These are phyloP conservation scores for Fusarium robinianum DNA, from an alignment of 2,329 filamentous ascomycete genomes.

Conservation along the genomic window DNA sequence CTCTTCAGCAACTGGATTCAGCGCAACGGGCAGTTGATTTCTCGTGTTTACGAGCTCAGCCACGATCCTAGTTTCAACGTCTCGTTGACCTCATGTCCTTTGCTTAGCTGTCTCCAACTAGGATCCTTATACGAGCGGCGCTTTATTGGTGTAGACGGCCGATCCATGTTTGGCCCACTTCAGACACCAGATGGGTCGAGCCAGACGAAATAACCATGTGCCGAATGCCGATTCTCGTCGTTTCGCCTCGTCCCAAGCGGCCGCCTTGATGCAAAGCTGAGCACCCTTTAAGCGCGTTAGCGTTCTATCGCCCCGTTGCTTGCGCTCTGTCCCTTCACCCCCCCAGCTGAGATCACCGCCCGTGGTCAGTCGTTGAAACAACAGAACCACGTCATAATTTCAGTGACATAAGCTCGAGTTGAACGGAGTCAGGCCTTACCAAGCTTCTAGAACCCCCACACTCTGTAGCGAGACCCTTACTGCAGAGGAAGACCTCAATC, in stretches of 20 bases:
- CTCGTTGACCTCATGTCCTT: no score
- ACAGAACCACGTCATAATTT: no score
- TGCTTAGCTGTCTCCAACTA: constrained; percentile 7
- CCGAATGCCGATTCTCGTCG: constrained; percentile 4
- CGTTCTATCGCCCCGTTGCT: no score
- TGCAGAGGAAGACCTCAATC: constrained; percentile 60
- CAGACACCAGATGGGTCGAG: constrained; percentile 6
- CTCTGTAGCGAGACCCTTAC: not conserved
- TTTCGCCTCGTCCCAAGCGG: constrained; percentile 5
- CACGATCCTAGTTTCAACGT: constrained; percentile 4
- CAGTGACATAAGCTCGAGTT: constrained; percentile 1
- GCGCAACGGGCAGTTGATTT: not conserved
- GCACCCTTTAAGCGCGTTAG: not conserved
- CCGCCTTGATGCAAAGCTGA: constrained; percentile 3
- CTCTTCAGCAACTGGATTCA: constrained; percentile 1
- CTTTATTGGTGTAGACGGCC: constrained; percentile 7
- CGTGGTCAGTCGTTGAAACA: no score
- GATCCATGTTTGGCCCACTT: constrained; percentile 1
- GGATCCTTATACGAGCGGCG: constrained; percentile 2
- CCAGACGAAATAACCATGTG: no score
- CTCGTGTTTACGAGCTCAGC: constrained; percentile 9
- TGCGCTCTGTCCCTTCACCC: no score
- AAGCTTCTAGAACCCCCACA: constrained; percentile 2
- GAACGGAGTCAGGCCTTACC: constrained; percentile 3
- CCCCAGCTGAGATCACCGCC: no score